A percentile compares a stretch with the other conserved stretches of the same genome.
Conservation (phyloP, 2,329 filamentous ascomycete species). For the Neobulgaria alba region DNA sequence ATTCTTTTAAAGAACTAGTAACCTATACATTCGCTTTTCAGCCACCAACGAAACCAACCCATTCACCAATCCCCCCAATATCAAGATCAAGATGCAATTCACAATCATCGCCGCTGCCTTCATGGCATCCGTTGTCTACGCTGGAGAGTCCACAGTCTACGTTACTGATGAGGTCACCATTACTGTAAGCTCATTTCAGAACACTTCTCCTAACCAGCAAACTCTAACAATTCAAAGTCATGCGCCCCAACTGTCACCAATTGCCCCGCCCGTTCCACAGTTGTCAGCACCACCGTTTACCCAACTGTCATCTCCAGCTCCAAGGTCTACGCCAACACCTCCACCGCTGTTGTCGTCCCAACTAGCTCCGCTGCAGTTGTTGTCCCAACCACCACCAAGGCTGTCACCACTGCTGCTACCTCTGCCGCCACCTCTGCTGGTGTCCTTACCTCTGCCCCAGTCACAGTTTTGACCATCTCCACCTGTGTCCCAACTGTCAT, state of each 20-base stretch:
- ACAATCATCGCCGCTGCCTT: constrained; percentile 26
- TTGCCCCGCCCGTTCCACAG: constrained; percentile 30
- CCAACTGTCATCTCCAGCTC: constrained; percentile 10
- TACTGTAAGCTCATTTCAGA: constrained; percentile 37
- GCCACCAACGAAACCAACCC: constrained; percentile 10
- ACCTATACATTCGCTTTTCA: constrained; percentile 16
- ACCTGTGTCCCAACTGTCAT: constrained; percentile 20
- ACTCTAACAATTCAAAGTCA: not conserved
- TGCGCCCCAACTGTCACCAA: constrained; percentile 37
- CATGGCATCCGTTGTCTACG: constrained; percentile 24
- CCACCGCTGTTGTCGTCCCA: constrained; percentile 11
- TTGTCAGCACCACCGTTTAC: constrained; percentile 18
- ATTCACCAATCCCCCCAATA: constrained; percentile 8
- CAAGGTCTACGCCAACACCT: constrained; percentile 14
- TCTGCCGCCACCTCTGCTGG: constrained; percentile 7
- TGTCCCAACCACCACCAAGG: constrained; percentile 5
- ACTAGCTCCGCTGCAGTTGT: constrained; percentile 2
- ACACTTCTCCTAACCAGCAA: too few species aligned
- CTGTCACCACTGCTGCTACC: constrained; percentile 3
- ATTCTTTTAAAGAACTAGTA: constrained; percentile 25
- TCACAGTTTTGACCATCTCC: constrained; percentile 18
- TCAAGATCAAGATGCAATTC: constrained; percentile 29
- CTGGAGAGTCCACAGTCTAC: constrained; percentile 34
- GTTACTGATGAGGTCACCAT: constrained; percentile 41
- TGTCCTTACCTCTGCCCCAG: constrained; percentile 15